Base-by-base conservation (phyloP, 2,329 filamentous ascomycete genomes). In the Aureobasidium subglaciale region DNA sequence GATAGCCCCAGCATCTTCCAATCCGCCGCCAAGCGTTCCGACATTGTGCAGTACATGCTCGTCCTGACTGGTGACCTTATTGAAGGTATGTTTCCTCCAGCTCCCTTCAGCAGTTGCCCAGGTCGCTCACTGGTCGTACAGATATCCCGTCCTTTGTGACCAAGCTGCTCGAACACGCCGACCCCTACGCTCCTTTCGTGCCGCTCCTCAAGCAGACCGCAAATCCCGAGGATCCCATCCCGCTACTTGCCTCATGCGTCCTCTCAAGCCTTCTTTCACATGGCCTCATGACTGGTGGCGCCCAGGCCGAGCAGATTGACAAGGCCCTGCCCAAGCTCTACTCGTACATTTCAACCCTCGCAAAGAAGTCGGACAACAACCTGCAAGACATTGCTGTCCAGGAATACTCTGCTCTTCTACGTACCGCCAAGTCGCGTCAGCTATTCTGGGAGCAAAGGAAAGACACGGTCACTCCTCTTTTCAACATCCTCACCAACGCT, bases 331-430 rank as follows among this genome's bases (percentile, higher is more conserved):
- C 90, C 16, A 79, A 89, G 65, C 79, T 97, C 48, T 88, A 93
- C 71, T 85, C 82, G 66, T 97, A 96, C 71, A 82, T 97, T 27
- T 88, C 90, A 7, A 84, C 84, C 53, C 78, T 97, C 56, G 85
- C 88, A 57, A 90, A 90, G 76, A 90, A 85, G 68, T 81, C 87
- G 56, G 93, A 99, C 72, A 87, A 88, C 55, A 90, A 90, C 35
- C 79, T 95, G 56, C 93, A 99, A 72, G 93, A 99, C 67, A 96
- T 97, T 67, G 92, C 90, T 24, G 90, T 97, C 11, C 88, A 93
- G 66, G 84, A 92, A 68, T 95, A 92, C 72, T 96, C 93, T 32
- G 80, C 87, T 18, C 77, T 99, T 29, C 78, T 99, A 29, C 85
- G 90, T 59, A 88, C 85, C 35, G 81, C 78, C 59, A 82, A 82